Percentiles rank a stretch among this genome's conserved stretches.
Conservation (phyloP, 202 grass and related monocot genomes). For the Setaria viridis region DNA sequence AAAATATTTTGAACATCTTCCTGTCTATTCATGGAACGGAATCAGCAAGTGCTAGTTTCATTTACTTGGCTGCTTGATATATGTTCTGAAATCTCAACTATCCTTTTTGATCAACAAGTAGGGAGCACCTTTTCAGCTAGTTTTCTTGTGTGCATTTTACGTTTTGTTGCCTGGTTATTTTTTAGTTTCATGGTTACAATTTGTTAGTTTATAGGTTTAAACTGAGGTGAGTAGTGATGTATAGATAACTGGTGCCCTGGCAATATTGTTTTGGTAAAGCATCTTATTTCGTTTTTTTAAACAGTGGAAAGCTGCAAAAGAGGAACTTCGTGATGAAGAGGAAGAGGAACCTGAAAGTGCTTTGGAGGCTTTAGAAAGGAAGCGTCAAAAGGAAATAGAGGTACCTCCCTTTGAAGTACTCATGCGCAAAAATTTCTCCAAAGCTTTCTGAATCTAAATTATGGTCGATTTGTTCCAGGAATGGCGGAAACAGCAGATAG, state of each 20-base stretch:
- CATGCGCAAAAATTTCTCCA: conserved; percentile 3
- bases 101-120: not conserved
- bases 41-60: not conserved
- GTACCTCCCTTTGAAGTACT: conserved; percentile 44
- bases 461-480: conserved; percentile 53
- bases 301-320: conserved; percentile 99
- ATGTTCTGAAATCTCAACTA: not conserved
- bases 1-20: not conserved
- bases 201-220: conserved; percentile 48
- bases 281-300: conserved; percentile 32
- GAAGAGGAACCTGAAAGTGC: conserved; percentile 79
- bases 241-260: conserved; percentile 10
- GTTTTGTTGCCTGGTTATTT: conserved; percentile 37
- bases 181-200: conserved; percentile 31
- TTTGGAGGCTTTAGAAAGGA: conserved; percentile 80
- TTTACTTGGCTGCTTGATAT: conserved; percentile 6
- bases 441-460: conserved; percentile 21
- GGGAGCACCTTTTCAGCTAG: not conserved
- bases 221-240: conserved; percentile 39
- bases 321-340: conserved; percentile 85
- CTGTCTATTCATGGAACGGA: conserved; percentile 5
- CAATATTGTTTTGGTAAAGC: conserved; percentile 23
- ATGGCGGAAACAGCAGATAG: conserved; percentile 81
- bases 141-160: conserved; percentile 10
- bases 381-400: conserved; percentile 90